Evolutionary conservation across 768 basidiomycete species (phyloP), one percentile per base, ranked within the genome.

Genomic region (Rhizopogon rudus): DNA sequence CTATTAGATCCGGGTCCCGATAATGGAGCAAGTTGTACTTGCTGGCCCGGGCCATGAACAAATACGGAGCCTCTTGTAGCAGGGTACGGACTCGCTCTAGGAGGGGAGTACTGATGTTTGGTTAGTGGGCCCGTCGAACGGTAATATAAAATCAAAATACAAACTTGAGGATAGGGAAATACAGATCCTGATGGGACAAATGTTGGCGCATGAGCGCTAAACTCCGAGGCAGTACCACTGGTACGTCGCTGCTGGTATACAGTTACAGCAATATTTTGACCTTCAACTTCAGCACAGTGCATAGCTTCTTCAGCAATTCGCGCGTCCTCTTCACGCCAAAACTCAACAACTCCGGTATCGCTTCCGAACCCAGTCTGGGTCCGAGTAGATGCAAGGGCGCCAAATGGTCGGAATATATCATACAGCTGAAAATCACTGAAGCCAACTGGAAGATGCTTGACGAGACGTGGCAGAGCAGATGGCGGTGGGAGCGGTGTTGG

Each of bases 271-370:
- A 93, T 93, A 64, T 91, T 91, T 65, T 88, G 86, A 10, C 89
- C 91, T 41, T 88, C 87, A 13, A 93, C 75, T 42, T 93, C 90
- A 14, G 85, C 81, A 60, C 88, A 92, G 69, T 93, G 90, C 81
- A 93, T 78, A 2, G 85, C 83, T 40, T 87, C 85, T 64, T 93
- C 90, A 0, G 89, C 91, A 22, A 78, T 73, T 25, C 82, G 79
- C 6, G 89, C 91, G 63, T 93, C 91, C 39, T 89, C 88, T 67
- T 93, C 92, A 54, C 86, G 81, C 88, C 89, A 93, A 67, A 88
- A 93, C 67, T 93, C 89, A 41, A 93, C 78, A 51, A 90, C 79
- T 48, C 83, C 91, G 0, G 83, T 87, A 69, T 91, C 90, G 40
- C 81, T 77, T 20, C 88, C 89, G 64, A 90, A 86, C 43, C 85